phyloP scores from a whole-genome alignment of 2,329 filamentous ascomycete species.

The Ophiostoma ips region DNA sequence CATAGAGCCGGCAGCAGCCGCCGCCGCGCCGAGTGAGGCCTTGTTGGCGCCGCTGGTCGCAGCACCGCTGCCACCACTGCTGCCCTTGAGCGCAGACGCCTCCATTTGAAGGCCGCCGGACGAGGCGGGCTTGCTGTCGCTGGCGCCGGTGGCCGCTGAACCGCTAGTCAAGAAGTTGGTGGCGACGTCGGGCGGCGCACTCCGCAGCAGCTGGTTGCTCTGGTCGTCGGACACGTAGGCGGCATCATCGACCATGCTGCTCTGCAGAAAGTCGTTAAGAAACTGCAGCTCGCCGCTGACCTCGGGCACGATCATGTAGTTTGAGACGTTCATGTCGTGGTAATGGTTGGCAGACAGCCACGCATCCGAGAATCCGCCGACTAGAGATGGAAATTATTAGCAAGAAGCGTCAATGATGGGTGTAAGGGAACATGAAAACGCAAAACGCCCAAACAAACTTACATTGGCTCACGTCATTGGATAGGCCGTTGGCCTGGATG shows the following conservation, averaged over 20 bases:
- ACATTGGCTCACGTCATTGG: constrained; percentile 60
- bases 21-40: constrained; percentile 16
- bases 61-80: neutral
- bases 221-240: constrained; percentile 56
- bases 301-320: constrained; percentile 86
- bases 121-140: constrained; percentile 16
- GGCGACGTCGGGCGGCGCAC: constrained; percentile 33
- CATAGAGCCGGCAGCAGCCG: constrained; percentile 34
- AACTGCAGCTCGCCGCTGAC: constrained; percentile 94
- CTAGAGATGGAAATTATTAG: constrained; percentile 27
- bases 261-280: constrained; percentile 91
- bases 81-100: neutral
- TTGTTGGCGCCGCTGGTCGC: constrained; percentile 19
- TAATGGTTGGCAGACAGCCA: constrained; percentile 71
- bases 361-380: constrained; percentile 67
- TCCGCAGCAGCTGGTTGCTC: constrained; percentile 27
- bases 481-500: constrained; percentile 44
- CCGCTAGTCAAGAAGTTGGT: constrained; percentile 33
- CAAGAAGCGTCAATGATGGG: constrained; percentile 38
- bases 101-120: neutral
- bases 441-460: constrained; percentile 28
- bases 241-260: constrained; percentile 75
- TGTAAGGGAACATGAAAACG: neutral
- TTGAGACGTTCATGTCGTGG: constrained; percentile 87
- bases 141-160: constrained; percentile 24